Conservation (phyloP, 2,329 filamentous ascomycete species). For the Seiridium cupressi region DNA sequence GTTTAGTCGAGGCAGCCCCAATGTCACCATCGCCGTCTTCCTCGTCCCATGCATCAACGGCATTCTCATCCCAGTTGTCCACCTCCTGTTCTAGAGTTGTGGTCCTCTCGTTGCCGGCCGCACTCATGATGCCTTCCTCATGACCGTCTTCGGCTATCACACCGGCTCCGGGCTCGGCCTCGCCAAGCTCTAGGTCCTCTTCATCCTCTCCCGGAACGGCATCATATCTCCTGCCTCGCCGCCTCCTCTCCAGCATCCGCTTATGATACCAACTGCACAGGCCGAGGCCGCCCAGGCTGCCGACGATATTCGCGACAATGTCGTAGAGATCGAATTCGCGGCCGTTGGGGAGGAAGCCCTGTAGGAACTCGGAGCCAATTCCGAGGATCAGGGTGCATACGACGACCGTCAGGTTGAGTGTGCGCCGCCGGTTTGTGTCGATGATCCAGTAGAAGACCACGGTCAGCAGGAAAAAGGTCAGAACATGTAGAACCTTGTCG, state of each 20-base stretch:
- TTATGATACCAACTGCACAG: slow-evolving; percentile 91
- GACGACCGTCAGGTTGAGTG: slow-evolving; percentile 77
- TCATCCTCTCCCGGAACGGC: slow-evolving; percentile 64
- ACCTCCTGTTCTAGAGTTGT: slow-evolving; percentile 73
- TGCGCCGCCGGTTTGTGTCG: slow-evolving; percentile 83
- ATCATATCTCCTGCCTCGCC: slow-evolving; percentile 70
- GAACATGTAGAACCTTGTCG: slow-evolving; percentile 84
- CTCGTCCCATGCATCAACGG: slow-evolving; percentile 57
- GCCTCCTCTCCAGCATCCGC: slow-evolving; percentile 87
- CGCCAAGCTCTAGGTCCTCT: slow-evolving; percentile 75
- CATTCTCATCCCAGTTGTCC: slow-evolving; percentile 93
- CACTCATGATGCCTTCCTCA: slow-evolving; percentile 61
- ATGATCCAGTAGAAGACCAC: slow-evolving; percentile 94
- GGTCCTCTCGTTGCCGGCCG: slow-evolving; percentile 19
- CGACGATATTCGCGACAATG: slow-evolving; percentile 82
- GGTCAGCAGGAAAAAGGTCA: slow-evolving; percentile 89
- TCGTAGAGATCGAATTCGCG: slow-evolving; percentile 76
- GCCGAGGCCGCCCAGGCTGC: slow-evolving; percentile 68
- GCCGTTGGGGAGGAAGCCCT: slow-evolving; percentile 72
- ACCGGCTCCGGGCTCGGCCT: slow-evolving; percentile 23
- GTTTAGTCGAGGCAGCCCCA: slow-evolving; percentile 6
- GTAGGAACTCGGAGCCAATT: slow-evolving; percentile 73
- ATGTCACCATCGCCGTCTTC: slow-evolving; percentile 32
- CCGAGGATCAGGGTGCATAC: slow-evolving; percentile 73
- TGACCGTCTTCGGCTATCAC: slow-evolving; percentile 41